A percentile compares a stretch with the other conserved stretches of the same genome.
phyloP scores from a whole-genome alignment of 306 rosid genomes.

The Fagus sylvatica region DNA sequence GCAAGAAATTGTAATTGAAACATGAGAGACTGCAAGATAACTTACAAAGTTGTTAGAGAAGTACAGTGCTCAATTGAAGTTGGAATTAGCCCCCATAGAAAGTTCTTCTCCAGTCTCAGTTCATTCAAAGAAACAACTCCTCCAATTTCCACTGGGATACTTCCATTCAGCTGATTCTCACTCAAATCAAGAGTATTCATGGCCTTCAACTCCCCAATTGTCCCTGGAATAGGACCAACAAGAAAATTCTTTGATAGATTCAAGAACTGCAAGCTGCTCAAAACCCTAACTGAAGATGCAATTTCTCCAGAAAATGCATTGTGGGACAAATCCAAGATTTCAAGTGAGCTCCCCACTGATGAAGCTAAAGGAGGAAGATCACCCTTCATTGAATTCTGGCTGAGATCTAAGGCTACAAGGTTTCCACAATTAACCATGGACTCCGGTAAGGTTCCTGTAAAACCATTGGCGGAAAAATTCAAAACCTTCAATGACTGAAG shows the following conservation, averaged over 20 bases:
- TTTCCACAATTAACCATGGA: constrained; percentile 58
- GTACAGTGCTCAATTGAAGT: constrained; percentile 71
- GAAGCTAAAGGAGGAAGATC: constrained; percentile 55
- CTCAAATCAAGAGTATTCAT: constrained; percentile 72
- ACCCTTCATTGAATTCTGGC: constrained; percentile 72
- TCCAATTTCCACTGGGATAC: constrained; percentile 72
- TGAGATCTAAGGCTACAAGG: constrained; percentile 65
- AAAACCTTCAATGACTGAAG: constrained; percentile 63
- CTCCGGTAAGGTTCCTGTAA: constrained; percentile 69
- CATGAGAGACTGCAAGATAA: constrained; percentile 28
- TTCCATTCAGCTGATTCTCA: constrained; percentile 67
- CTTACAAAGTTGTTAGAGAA: constrained; percentile 76
- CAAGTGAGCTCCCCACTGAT: constrained; percentile 39
- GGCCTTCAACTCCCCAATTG: constrained; percentile 61
- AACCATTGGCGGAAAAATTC: constrained; percentile 68
- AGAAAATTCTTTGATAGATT: constrained; percentile 71
- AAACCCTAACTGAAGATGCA: constrained; percentile 48
- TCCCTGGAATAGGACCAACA: constrained; percentile 66
- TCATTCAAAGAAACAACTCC: constrained; percentile 64
- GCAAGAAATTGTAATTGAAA: constrained; percentile 9
- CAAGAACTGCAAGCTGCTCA: constrained; percentile 66
- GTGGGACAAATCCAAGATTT: constrained; percentile 75
- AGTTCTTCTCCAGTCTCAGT: constrained; percentile 67
- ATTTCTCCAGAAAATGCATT: constrained; percentile 78
- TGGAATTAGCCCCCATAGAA: constrained; percentile 66